Conservation (phyloP, 495 filamentous ascomycete species). For the Penicillium bialowiezense region DNA sequence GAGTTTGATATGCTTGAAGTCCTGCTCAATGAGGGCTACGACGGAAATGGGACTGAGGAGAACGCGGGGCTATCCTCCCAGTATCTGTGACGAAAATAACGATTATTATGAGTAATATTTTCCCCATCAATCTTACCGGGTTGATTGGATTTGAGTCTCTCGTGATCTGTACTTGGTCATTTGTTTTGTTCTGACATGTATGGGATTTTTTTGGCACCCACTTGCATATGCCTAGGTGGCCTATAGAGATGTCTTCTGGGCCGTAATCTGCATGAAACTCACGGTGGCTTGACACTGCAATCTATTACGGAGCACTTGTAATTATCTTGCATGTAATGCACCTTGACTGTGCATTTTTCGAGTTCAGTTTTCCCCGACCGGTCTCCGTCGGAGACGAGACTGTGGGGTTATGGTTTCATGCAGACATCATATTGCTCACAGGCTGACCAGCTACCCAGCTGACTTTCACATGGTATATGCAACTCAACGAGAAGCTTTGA, state of each 20-base stretch:
- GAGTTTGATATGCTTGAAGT: constrained; percentile 50
- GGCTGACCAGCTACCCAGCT: too few species aligned
- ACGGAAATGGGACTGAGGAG: constrained; percentile 29
- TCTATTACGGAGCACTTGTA: neutral
- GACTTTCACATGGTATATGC: constrained; percentile 1
- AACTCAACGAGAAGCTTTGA: constrained; percentile 11
- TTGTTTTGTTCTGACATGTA: neutral
- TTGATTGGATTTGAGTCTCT: neutral
- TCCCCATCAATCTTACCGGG: neutral
- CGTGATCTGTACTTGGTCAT: constrained; percentile 9
- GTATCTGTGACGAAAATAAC: constrained; percentile 13
- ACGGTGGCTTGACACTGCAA: neutral
- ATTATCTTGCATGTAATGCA: neutral
- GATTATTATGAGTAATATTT: neutral
- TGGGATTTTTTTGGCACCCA: neutral
- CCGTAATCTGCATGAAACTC: constrained; percentile 19
- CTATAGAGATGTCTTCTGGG: neutral
- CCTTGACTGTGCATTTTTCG: neutral
- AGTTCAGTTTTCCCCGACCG: neutral
- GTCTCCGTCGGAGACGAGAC: constrained; percentile 21
- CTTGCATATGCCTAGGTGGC: too few species aligned
- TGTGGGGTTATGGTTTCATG: constrained; percentile 1
- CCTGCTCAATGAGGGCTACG: constrained; percentile 45
- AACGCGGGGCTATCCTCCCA: constrained; percentile 22
- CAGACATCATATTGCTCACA: neutral